Evolutionary conservation across 768 basidiomycete species (phyloP), one percentile per base, ranked within the genome.

Genomic region (Mycena kentingensis): DNA sequence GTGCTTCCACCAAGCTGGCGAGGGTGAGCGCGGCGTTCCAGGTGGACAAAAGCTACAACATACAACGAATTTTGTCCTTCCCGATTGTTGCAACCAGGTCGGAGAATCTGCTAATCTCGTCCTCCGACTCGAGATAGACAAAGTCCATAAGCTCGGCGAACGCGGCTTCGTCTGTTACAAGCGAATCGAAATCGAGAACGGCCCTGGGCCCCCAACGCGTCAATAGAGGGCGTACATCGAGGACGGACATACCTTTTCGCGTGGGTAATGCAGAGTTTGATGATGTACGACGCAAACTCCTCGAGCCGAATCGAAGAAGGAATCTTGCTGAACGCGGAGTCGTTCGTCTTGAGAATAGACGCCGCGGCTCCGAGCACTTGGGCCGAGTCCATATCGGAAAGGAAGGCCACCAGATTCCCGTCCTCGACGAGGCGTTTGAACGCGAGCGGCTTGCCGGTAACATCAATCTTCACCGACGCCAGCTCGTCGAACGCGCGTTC

Each of bases 1-100:
- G 49, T 60, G 63, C 4, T 24, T 19, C 63, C 61, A 64, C 63
- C 61, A 64, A 47, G 57, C 61, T 58, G 35, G 22, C 7, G 37
- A 39, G 18, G 18, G 22, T 4, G 24, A 3, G 3, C 18, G 35
- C 10, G 31, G 46, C n/a, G 15, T 7, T 8, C n/a, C 5, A n/a
- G 18, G 2, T 26, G 3, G 5, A 18, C 5, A 26, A 15, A 37
- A 35, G 28, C 11, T 19, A 45, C 36, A 3, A 45, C 51, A 21
- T 0, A 52, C 51, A 43, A 1, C 36, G 4, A 8, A 52, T 52
- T 18, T 46, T 46, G 26, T 44, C 21, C 15, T 35, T 19, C 0
- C n/a, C n/a, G 3, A 52, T 11, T 15, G 43, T 22, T 24, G 44
- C 44, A 5, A 52, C 19, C 28, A 45, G 46, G 0, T 42, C 2